Percentiles rank a stretch among this genome's conserved stretches.
Conservation (phyloP, 106 monocot species). For the Dioscorea zingiberensis region DNA sequence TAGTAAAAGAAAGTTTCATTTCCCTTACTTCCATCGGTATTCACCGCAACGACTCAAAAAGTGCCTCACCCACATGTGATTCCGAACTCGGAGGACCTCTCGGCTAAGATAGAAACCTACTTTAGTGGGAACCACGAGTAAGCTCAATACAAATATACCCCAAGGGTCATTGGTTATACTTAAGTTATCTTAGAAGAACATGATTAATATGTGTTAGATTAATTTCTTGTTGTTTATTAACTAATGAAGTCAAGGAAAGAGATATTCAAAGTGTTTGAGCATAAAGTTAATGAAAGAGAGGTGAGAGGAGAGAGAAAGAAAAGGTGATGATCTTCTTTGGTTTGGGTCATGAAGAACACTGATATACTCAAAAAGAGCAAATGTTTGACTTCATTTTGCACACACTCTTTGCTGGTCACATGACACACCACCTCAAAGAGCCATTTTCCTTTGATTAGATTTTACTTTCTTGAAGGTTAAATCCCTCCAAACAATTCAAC, state of each 20-base stretch:
- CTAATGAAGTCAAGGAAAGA: slow-evolving; percentile 8
- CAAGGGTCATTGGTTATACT: too few relatives aligned
- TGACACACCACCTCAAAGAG: slow-evolving; percentile 18
- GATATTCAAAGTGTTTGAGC: neutral
- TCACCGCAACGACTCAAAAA: too few relatives aligned
- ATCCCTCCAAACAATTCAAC: slow-evolving; percentile 7
- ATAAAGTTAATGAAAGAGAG: slow-evolving; percentile 6
- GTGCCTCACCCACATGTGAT: too few relatives aligned
- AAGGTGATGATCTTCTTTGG: slow-evolving; percentile 15
- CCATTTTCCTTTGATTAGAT: slow-evolving; percentile 9
- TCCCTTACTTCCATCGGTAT: too few relatives aligned
- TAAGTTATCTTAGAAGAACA: too few relatives aligned
- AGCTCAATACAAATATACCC: too few relatives aligned
- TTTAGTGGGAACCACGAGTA: too few relatives aligned
- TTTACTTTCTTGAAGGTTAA: slow-evolving; percentile 25
- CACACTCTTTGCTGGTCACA: slow-evolving; percentile 20
- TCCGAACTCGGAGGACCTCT: too few relatives aligned
- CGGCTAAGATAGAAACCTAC: too few relatives aligned
- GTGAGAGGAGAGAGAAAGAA: neutral
- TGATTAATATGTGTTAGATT: too few relatives aligned
- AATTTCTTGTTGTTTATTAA: too few relatives aligned
- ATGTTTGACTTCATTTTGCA: slow-evolving; percentile 8
- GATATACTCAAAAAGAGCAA: slow-evolving; percentile 15
- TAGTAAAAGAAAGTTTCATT: too few relatives aligned
- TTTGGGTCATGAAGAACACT: slow-evolving; percentile 5